Base-by-base conservation (phyloP, 1,284 basidiomycete genomes). In the Pholiota adiposa region DNA sequence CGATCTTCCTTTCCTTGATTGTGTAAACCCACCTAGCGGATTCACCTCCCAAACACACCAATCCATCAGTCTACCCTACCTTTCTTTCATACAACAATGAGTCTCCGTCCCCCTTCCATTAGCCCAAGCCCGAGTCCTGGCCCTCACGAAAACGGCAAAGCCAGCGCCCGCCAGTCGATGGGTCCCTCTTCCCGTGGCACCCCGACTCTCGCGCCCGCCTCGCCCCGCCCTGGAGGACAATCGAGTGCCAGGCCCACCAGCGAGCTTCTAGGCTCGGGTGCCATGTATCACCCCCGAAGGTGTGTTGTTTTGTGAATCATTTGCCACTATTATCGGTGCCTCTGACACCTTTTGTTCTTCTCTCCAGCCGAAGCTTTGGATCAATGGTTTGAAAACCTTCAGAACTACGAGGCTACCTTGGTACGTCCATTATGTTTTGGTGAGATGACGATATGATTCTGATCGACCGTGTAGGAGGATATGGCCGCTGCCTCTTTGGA, bases 301-400 rank as follows among this genome's bases (percentile, higher is more conserved):
- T 91, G 66, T 53, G 81, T 62, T n/a, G 9, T 31, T 6, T 16
- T 34, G 2, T 21, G n/a, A 55, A 23, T 14, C 29, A 4, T 5
- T 9, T 33, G 48, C n/a, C 51, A 23, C n/a, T n/a, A n/a, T n/a
- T n/a, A n/a, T n/a, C n/a, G n/a, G 36, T 21, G 27, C n/a, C 3
- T 9, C 19, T 54, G 9, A 29, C 9, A 19, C 29, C 12, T 18
- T n/a, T 25, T 44, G 36, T 56, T 43, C 16, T 27, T 52, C 63
- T 33, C 12, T 52, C 16, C 72, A 94, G 94, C 94, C 60, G 97
- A 98, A 76, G 96, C 97, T 64, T 94, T 99, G 76, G 97, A 99
- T 77, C 94, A 96, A 76, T 99, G 97, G 97, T 99, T 99, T 76
- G 96, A 98, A 77, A 98, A 98, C 75, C 88, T 99, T 62, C 96